Conservation (phyloP, 306 rosid species). For the Senna siamea region DNA sequence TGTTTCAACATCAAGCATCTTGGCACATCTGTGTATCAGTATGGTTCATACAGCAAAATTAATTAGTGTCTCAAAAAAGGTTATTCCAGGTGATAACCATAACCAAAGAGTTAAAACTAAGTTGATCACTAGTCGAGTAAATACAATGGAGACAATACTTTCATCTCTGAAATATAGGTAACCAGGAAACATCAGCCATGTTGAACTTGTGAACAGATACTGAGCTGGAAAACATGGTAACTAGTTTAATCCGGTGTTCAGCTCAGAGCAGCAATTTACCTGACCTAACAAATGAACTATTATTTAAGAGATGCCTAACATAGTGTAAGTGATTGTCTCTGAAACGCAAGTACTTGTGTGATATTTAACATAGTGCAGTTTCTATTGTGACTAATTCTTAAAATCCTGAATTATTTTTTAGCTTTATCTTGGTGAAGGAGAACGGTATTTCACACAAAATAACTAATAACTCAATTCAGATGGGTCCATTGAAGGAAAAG, state of each 20-base stretch:
- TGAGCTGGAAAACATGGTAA: conserved; percentile 2
- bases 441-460: background rate
- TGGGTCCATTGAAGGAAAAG: background rate
- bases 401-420: background rate
- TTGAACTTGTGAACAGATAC: conserved; percentile 19
- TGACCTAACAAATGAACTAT: background rate
- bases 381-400: background rate
- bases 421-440: background rate
- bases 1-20: conserved; percentile 65
- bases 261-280: background rate
- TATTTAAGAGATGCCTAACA: background rate
- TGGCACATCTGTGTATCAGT: conserved; percentile 46
- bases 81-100: conserved; percentile 25
- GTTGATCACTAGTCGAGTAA: conserved; percentile 7
- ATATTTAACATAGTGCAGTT: background rate
- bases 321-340: conserved; percentile 1
- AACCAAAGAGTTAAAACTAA: conserved; percentile 8
- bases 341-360: background rate
- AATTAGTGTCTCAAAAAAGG: conserved; percentile 32
- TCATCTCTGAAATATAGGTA: conserved; percentile 14
- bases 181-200: conserved; percentile 18
- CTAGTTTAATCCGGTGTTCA: background rate
- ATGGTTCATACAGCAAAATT: conserved; percentile 35
- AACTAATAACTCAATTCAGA: background rate
- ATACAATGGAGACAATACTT: background rate